phyloP scores from a whole-genome alignment of 805 yeast species.

The Metschnikowia cubensis region DNA sequence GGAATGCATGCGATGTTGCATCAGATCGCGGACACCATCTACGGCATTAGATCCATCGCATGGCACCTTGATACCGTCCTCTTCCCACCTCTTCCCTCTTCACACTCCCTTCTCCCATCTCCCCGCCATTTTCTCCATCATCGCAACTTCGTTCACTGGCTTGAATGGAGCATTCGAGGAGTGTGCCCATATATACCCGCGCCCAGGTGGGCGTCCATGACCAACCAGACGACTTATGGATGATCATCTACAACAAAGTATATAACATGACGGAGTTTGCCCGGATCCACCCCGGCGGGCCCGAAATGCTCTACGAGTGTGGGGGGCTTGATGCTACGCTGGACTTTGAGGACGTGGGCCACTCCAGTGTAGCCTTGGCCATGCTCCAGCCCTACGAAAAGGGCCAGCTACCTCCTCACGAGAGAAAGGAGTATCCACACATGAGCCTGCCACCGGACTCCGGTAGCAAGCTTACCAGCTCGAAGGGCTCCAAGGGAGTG shows the following conservation, averaged over 20 bases:
- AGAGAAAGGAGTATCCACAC: background rate
- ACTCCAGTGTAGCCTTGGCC: conserved; percentile 16
- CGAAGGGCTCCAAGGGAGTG: background rate
- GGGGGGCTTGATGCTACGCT: conserved; percentile 77
- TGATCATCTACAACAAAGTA: conserved; percentile 76
- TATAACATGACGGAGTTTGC: conserved; percentile 71
- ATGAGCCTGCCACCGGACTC: background rate
- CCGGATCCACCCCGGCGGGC: conserved; percentile 74
- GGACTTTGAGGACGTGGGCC: conserved; percentile 46
- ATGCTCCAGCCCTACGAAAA: conserved; percentile 16
- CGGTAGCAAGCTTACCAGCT: background rate
- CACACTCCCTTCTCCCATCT: background rate
- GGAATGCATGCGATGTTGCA: background rate
- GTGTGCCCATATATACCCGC: background rate
- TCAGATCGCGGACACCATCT: background rate
- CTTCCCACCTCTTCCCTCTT: background rate
- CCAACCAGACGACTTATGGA: conserved; percentile 77
- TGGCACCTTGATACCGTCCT: background rate
- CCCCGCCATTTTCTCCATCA: background rate
- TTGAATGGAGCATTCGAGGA: background rate
- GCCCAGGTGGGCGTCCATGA: conserved; percentile 68
- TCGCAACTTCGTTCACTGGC: background rate
- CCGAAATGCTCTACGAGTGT: conserved; percentile 69
- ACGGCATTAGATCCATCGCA: background rate
- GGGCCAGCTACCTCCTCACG: conserved; percentile 10